Conservation (phyloP, 2,329 filamentous ascomycete species). For the Xylariaceae sp. region DNA sequence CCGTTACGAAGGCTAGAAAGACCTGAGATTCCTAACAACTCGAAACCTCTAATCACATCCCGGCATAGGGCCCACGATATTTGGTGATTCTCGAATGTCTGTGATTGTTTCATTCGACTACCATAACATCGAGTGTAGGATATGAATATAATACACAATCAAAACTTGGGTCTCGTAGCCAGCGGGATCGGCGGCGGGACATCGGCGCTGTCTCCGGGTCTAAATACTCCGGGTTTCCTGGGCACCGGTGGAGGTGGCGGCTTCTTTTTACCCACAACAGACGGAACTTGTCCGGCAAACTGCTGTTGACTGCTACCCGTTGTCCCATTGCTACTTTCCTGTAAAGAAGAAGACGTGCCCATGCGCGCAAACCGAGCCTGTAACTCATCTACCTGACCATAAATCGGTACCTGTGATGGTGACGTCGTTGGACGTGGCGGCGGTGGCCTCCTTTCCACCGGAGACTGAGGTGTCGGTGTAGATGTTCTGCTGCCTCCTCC, state of each 20-base stretch:
- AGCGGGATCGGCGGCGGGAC: constrained; percentile 49
- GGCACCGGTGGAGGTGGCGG: constrained; percentile 38
- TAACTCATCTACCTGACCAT: constrained; percentile 55
- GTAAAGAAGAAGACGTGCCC: constrained; percentile 27
- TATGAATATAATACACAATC: constrained; percentile 1
- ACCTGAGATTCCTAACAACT: constrained; percentile 14
- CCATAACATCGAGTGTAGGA: background rate
- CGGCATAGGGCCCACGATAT: background rate
- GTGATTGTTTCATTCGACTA: background rate
- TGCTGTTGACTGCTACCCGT: constrained; percentile 38
- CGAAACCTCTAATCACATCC: constrained; percentile 4
- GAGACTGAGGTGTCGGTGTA: constrained; percentile 27
- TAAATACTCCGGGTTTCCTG: constrained; percentile 43
- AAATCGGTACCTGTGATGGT: constrained; percentile 10
- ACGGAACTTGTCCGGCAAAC: constrained; percentile 2
- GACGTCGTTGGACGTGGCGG: constrained; percentile 21
- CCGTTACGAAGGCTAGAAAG: constrained; percentile 10
- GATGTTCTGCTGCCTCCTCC: constrained; percentile 34
- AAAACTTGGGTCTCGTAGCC: constrained; percentile 45
- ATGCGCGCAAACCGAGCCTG: constrained; percentile 61
- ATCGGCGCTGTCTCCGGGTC: constrained; percentile 27
- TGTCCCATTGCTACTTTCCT: background rate
- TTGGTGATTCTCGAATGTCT: background rate
- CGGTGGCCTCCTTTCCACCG: constrained; percentile 26
- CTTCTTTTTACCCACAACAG: constrained; percentile 44